A percentile compares a stretch with the other conserved stretches of the same genome.
These are phyloP conservation scores for Pseudocercospora macadamiae DNA, from an alignment of 2,329 filamentous ascomycete species.

Conservation along the genomic window DNA sequence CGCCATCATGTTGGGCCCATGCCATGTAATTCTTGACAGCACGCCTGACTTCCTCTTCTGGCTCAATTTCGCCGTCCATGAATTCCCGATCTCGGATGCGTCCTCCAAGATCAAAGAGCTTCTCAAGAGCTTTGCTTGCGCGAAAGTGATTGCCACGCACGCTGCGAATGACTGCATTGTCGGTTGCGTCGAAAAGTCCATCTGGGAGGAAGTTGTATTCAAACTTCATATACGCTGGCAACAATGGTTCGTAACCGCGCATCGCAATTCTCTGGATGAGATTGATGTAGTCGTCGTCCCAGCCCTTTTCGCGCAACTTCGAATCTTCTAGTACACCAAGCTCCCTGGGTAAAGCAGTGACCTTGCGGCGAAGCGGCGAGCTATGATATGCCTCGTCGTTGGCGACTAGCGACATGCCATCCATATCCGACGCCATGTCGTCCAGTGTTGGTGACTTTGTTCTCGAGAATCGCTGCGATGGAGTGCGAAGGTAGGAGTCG, in stretches of 20 bases:
- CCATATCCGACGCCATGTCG: constrained; percentile 18
- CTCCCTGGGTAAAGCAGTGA: constrained; percentile 29
- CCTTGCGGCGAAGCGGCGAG: constrained; percentile 19
- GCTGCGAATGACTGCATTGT: constrained; percentile 52
- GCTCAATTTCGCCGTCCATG: constrained; percentile 29
- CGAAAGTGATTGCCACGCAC: constrained; percentile 48
- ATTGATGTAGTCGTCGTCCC: constrained; percentile 55
- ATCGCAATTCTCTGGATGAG: constrained; percentile 57
- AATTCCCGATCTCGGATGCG: constrained; percentile 53
- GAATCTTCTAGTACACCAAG: constrained; percentile 29
- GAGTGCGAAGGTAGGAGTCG: constrained; percentile 13
- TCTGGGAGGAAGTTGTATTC: constrained; percentile 60
- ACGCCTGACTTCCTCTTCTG: constrained; percentile 29
- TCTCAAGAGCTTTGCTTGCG: constrained; percentile 55
- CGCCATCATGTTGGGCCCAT: constrained; percentile 58
- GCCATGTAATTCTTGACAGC: constrained; percentile 50
- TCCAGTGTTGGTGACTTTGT: constrained; percentile 17
- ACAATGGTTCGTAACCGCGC: constrained; percentile 60
- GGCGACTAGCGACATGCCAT: constrained; percentile 42
- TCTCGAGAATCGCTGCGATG: constrained; percentile 8
- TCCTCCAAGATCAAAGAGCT: constrained; percentile 55
- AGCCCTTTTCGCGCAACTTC: constrained; percentile 42
- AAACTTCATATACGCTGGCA: constrained; percentile 55
- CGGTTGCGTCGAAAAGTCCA: constrained; percentile 53
- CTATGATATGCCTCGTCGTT: constrained; percentile 30